phyloP scores from a whole-genome alignment of 306 rosid genomes.

The Geum urbanum region DNA sequence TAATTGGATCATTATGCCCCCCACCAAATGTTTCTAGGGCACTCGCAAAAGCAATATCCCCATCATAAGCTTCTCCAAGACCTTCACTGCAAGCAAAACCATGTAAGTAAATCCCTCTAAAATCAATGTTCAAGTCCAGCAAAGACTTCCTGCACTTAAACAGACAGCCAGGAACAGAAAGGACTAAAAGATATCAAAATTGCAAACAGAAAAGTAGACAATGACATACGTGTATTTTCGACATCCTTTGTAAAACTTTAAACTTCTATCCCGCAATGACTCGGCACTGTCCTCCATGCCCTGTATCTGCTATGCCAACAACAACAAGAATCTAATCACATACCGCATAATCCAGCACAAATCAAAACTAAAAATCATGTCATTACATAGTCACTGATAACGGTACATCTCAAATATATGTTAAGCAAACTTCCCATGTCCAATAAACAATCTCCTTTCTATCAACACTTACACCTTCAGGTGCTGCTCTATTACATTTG shows the following conservation, averaged over 20 bases:
- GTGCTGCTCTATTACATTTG: not conserved
- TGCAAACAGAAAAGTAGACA: constrained; percentile 1
- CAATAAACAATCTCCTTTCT: not conserved
- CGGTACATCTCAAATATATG: not conserved
- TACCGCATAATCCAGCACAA: constrained; percentile 3
- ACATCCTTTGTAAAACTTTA: constrained; percentile 92
- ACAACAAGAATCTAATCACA: constrained; percentile 25
- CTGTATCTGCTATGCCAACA: constrained; percentile 69
- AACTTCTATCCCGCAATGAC: constrained; percentile 87
- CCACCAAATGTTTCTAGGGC: constrained; percentile 95
- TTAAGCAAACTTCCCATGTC: not conserved
- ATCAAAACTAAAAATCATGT: not conserved
- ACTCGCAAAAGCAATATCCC: constrained; percentile 98
- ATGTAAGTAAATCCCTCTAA: constrained; percentile 26
- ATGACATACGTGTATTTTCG: constrained; percentile 91
- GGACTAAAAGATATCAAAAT: not conserved
- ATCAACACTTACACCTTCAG: not conserved
- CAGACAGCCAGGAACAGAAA: not conserved
- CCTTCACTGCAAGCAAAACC: constrained; percentile 67
- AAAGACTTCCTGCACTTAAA: constrained; percentile 1
- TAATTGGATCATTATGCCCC: constrained; percentile 97
- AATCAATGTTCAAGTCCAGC: not conserved
- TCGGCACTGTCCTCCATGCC: constrained; percentile 98
- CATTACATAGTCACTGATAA: not conserved
- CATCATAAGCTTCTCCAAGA: constrained; percentile 98